A percentile compares a stretch with the other conserved stretches of the same genome.
phyloP scores from a whole-genome alignment of 2,329 filamentous ascomycete genomes.

The Podosphaera xanthii region DNA sequence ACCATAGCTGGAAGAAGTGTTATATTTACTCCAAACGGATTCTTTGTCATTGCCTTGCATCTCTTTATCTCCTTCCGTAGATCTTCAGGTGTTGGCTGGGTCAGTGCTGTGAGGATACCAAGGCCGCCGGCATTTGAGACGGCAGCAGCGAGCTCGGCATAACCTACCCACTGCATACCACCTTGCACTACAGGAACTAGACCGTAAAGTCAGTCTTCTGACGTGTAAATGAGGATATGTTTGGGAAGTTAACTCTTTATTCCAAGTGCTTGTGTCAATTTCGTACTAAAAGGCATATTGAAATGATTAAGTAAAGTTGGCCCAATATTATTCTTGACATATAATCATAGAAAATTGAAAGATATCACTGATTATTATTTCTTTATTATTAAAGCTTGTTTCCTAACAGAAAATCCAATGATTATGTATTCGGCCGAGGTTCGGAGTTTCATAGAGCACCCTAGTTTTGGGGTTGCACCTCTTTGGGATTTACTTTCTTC shows the following conservation, averaged over 20 bases:
- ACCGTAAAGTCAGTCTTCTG: slow-evolving; percentile 4
- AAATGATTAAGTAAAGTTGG: not conserved
- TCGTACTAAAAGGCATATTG: slow-evolving; percentile 20
- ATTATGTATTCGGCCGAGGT: too few relatives aligned
- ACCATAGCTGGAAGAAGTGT: slow-evolving; percentile 78
- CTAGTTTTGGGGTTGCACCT: too few relatives aligned
- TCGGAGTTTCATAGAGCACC: too few relatives aligned
- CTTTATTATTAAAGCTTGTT: too few relatives aligned
- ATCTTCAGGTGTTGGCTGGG: slow-evolving; percentile 76
- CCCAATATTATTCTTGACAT: too few relatives aligned
- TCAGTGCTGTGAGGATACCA: slow-evolving; percentile 68
- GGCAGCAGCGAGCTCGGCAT: slow-evolving; percentile 53
- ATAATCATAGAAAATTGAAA: too few relatives aligned
- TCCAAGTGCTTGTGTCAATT: slow-evolving; percentile 18
- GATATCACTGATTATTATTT: too few relatives aligned
- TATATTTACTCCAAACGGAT: slow-evolving; percentile 82
- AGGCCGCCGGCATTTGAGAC: slow-evolving; percentile 66
- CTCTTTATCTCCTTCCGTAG: slow-evolving; percentile 81
- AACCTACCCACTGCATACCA: slow-evolving; percentile 73
- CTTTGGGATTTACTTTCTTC: too few relatives aligned
- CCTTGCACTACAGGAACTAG: slow-evolving; percentile 63
- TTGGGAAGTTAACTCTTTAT: slow-evolving; percentile 18
- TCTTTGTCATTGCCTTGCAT: slow-evolving; percentile 56
- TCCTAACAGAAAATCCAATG: too few relatives aligned
- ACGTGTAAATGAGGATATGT: not conserved